Evolutionary conservation across 1,284 basidiomycete species (phyloP).

Genomic region (Pterula multifida): DNA sequence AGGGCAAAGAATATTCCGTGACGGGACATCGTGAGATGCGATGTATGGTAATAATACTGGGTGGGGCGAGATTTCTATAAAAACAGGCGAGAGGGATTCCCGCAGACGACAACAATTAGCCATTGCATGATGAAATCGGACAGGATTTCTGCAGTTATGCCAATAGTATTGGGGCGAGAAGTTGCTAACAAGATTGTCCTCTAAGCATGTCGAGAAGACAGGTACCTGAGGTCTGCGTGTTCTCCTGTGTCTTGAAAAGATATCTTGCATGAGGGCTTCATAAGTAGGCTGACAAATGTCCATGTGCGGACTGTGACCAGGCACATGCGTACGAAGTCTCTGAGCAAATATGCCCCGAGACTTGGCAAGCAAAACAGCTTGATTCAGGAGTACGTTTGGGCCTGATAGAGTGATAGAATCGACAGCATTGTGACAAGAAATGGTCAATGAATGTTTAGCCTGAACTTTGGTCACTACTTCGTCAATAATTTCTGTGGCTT

Average conservation of each 20-base stretch:
- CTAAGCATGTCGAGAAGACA: constrained; percentile 16
- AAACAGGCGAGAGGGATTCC: background rate
- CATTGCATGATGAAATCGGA: background rate
- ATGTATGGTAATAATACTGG: background rate
- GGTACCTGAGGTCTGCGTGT: constrained; percentile 9
- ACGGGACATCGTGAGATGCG: background rate
- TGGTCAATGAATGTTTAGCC: constrained; percentile 15
- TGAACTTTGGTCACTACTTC: constrained; percentile 5
- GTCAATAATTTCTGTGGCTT: constrained; percentile 16
- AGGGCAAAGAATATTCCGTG: background rate
- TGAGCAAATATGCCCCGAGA: constrained; percentile 19
- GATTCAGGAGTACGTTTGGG: constrained; percentile 15
- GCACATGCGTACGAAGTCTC: constrained; percentile 18
- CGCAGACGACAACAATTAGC: background rate
- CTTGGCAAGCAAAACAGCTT: constrained; percentile 16
- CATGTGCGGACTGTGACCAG: constrained; percentile 24
- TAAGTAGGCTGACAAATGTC: constrained; percentile 18
- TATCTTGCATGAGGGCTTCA: constrained; percentile 11
- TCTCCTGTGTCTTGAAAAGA: constrained; percentile 16
- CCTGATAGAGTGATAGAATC: constrained; percentile 24
- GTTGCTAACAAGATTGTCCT: constrained; percentile 3
- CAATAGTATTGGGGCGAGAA: constrained; percentile 11
- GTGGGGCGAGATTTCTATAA: background rate
- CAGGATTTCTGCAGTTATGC: background rate
- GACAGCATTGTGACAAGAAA: constrained; percentile 27